Evolutionary conservation across 768 basidiomycete genomes (phyloP), one percentile per base, ranked within the genome.

Genomic region (Russula sp.): DNA sequence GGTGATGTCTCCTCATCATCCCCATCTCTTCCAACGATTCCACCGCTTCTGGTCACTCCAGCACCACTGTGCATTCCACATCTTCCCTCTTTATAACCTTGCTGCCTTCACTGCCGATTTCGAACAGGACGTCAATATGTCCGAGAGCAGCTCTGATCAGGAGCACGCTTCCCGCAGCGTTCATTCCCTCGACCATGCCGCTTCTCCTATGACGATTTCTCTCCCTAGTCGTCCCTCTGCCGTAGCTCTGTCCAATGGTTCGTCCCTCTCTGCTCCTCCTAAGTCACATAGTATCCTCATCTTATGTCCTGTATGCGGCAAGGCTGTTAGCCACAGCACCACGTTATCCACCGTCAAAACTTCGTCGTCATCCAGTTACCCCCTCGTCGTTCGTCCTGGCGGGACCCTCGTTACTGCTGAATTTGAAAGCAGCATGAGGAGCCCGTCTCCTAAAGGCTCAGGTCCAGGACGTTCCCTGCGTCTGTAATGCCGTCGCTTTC

Each of bases 361-460:
- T 16, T 40, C 55, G 16, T n/a, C n/a, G n/a, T 61, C 62, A 2
- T 37, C 51, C 27, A 48, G 54, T 13, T 66, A 65, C 6, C 67
- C 67, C 16, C 61, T 57, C 14, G 59, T 68, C 40, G 74, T 82
- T 2, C 75, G 79, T 20, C 78, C 79, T 16, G 84, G 83, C 67
- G 49, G 67, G 2, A 79, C 81, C 16, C 75, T 84, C 32, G 78
- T 77, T 22, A 73, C 76, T 20, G 82, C 82, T 0, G 80, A 80
- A 0, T 77, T 76, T 45, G 81, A 83, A 70, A 78, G 78, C 61
- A 82, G 82, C 34, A 79, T 85, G 79, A 82, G 80, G 89, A 92
- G 73, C 79, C 20, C 80, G 79, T 67, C 73, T 90, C 42, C 80
- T 92, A 60, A 89, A 89, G 70, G 87, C 87, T 27, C 90, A 91